Evolutionary conservation across 2,329 filamentous ascomycete genomes (phyloP).

Genomic region (Sarocladium oryzae): DNA sequence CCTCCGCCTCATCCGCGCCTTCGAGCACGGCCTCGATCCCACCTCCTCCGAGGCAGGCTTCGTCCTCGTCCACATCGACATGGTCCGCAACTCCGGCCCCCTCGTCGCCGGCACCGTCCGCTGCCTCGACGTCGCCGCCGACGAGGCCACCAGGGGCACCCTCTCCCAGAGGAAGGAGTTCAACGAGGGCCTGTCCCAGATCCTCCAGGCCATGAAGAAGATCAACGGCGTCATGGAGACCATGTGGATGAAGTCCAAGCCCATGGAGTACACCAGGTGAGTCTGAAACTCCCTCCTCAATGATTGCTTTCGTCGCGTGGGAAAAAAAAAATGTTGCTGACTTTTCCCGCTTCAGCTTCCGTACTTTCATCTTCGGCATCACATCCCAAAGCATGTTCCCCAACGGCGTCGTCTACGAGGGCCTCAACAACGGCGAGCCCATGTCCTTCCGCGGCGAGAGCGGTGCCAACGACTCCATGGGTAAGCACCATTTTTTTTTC

Average conservation of each 20-base stretch:
- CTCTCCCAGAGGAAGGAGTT: constrained; percentile 44
- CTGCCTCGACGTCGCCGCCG: constrained; percentile 50
- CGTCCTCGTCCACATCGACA: constrained; percentile 91
- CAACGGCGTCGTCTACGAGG: constrained; percentile 82
- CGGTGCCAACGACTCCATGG: constrained; percentile 89
- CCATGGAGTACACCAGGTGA: constrained; percentile 62
- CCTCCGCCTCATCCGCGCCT: constrained; percentile 81
- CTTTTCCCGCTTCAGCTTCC: constrained; percentile 51
- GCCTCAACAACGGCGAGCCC: constrained; percentile 59
- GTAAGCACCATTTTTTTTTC: not conserved
- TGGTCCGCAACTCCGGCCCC: constrained; percentile 80
- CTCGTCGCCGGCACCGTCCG: constrained; percentile 67
- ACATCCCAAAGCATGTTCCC: constrained; percentile 93
- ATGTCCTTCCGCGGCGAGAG: constrained; percentile 85
- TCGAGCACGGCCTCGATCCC: constrained; percentile 82
- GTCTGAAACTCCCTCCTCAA: not conserved
- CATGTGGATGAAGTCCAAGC: constrained; percentile 89
- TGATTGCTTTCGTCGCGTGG: too few relatives aligned
- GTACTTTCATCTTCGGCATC: constrained; percentile 96
- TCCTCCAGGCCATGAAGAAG: constrained; percentile 52
- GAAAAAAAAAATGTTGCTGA: not conserved
- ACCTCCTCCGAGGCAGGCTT: constrained; percentile 89
- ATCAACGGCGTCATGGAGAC: constrained; percentile 78
- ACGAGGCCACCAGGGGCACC: constrained; percentile 16
- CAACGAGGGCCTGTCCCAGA: constrained; percentile 55